Evolutionary conservation across 371 early-diverging fungal genomes (phyloP), one percentile per base, ranked within the genome.

Genomic region (Phascolomyces articulosus): DNA sequence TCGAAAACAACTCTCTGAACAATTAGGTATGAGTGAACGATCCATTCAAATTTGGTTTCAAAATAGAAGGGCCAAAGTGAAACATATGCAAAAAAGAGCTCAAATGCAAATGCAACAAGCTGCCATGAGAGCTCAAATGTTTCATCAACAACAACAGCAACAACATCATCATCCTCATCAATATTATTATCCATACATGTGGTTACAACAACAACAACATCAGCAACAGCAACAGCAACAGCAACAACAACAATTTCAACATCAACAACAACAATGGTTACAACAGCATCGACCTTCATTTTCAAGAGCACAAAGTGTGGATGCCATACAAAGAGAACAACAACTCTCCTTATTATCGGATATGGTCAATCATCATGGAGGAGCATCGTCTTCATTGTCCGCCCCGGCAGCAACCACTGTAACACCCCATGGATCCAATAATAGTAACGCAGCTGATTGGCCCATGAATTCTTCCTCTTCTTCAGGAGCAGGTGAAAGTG

Each of bases 21-120:
- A 93, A 70, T 86, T 98, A 27, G 85, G 90, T 58, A 97, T 98
- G 96, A 93, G 95, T 44, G 90, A 90, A 57, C 85, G 95, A 68
- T 90, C 95, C 6, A 95, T 99, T 60, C 97, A 98, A 77, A 96
- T 99, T 62, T 99, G 99, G 99, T 99, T 99, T 84, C 99, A 99
- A 77, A 99, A 99, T 85, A 86, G 95, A 73, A 86, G 99, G 63
- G 96, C 97, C 15, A 97, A 96, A 75, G 90, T 90, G 10, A 96
- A 95, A 79, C 90, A 83, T 63, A 85, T 84, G 67, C 87, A 85
- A 66, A 85, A 86, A 66, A 68, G 84, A 40, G 78, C 86, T 40
- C 84, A 86, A 63, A 78, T 79, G 69, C 79, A 82, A 58, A 70
- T 70, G 61, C 74, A 74, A 27, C 70, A 73, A 56, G 73, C 69